phyloP scores from a whole-genome alignment of 495 filamentous ascomycete genomes.

The Immersiella caudata region DNA sequence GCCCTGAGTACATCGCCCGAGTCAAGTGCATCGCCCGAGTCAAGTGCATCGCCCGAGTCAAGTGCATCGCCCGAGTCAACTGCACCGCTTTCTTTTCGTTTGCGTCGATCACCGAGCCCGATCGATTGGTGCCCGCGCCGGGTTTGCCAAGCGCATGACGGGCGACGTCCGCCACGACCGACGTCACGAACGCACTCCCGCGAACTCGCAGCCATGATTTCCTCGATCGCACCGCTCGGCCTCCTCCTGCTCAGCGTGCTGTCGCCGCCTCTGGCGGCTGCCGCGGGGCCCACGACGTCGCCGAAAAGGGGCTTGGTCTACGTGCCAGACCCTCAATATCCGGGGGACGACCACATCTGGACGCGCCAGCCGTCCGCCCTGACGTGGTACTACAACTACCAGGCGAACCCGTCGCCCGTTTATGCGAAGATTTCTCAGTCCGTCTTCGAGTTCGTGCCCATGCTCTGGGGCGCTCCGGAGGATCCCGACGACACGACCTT shows the following conservation, averaged over 20 bases:
- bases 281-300: constrained; percentile 42
- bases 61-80: too few species aligned
- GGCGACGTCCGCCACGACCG: background rate
- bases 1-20: too few species aligned
- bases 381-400: constrained; percentile 86
- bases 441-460: constrained; percentile 74
- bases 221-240: background rate
- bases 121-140: too few species aligned
- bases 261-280: constrained; percentile 18
- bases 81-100: too few species aligned
- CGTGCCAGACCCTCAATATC: constrained; percentile 53
- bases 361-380: constrained; percentile 53
- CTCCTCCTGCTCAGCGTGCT: constrained; percentile 5
- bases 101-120: too few species aligned
- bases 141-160: background rate
- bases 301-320: constrained; percentile 73
- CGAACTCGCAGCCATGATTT: constrained; percentile 1
- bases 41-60: too few species aligned
- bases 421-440: constrained; percentile 47
- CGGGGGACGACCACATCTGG: constrained; percentile 65
- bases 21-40: too few species aligned
- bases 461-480: constrained; percentile 67
- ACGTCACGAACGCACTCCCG: background rate
- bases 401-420: constrained; percentile 51
- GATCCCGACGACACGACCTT: constrained; percentile 56